phyloP scores from a whole-genome alignment of 2,329 filamentous ascomycete species.

The Penicillium paneum region DNA sequence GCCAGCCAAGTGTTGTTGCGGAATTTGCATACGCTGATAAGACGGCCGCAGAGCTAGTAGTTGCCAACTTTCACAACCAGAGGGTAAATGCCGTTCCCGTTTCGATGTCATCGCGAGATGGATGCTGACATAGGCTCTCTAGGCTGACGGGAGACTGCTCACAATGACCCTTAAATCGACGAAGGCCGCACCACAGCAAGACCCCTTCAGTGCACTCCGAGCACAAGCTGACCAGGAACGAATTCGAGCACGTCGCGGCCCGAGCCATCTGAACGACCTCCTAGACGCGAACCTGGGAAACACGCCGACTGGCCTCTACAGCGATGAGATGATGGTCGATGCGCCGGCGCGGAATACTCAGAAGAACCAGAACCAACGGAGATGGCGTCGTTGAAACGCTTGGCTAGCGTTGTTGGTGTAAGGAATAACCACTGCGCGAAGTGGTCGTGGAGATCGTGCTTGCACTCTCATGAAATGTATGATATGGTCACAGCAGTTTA shows the following conservation, averaged over 20 bases:
- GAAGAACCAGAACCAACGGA: slow-evolving; percentile 20
- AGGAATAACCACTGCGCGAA: not conserved
- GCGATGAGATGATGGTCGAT: slow-evolving; percentile 43
- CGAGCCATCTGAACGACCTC: not conserved
- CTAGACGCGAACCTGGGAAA: not conserved
- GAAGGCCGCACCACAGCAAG: slow-evolving; percentile 13
- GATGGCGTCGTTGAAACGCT: slow-evolving; percentile 18
- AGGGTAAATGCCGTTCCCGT: slow-evolving; percentile 44
- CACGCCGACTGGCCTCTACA: slow-evolving; percentile 32
- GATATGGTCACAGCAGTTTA: slow-evolving; percentile 10
- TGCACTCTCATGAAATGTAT: slow-evolving; percentile 21
- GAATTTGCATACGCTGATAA: slow-evolving; percentile 58
- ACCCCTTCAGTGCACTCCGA: slow-evolving; percentile 35
- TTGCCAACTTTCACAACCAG: slow-evolving; percentile 61
- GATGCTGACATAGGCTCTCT: slow-evolving; percentile 19
- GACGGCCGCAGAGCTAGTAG: slow-evolving; percentile 56
- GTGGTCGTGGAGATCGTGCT: not conserved
- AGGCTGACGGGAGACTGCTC: slow-evolving; percentile 60
- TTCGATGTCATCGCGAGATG: not conserved
- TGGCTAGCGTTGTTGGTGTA: not conserved
- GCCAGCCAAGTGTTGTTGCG: slow-evolving; percentile 57
- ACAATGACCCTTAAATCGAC: slow-evolving; percentile 54
- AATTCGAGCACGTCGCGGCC: slow-evolving; percentile 28
- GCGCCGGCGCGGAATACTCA: slow-evolving; percentile 26
- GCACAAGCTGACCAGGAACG: slow-evolving; percentile 43